These are phyloP conservation scores for Cordyceps javanica DNA, from an alignment of 2,329 filamentous ascomycete genomes.

Conservation along the genomic window DNA sequence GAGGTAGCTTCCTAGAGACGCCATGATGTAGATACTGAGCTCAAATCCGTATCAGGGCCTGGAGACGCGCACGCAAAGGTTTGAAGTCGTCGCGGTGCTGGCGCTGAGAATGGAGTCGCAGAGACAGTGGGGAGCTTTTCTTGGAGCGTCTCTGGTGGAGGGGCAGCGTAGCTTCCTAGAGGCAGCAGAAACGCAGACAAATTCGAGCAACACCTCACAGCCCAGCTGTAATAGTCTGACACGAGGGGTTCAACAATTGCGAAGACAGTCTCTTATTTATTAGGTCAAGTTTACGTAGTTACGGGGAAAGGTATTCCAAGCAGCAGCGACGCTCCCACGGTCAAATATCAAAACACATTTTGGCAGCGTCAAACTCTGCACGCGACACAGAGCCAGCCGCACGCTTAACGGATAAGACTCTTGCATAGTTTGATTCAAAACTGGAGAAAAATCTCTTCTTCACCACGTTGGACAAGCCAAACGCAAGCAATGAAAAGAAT, in stretches of 20 bases:
- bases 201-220: too few species aligned
- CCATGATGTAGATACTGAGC: conserved; percentile 26
- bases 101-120: neutral
- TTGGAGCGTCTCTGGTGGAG: conserved; percentile 17
- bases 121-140: conserved; percentile 17
- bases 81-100: neutral
- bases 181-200: neutral
- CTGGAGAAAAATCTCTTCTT: conserved; percentile 31
- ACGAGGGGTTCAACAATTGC: too few species aligned
- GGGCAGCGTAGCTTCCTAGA: neutral
- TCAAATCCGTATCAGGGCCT: neutral
- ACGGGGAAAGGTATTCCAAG: too few species aligned
- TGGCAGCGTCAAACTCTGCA: neutral
- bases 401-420: too few species aligned
- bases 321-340: too few species aligned
- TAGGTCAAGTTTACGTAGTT: conserved; percentile 6
- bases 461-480: conserved; percentile 31
- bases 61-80: neutral
- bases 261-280: too few species aligned
- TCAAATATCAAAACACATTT: neutral
- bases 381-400: conserved; percentile 3
- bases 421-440: too few species aligned
- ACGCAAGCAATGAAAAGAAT: conserved; percentile 34
- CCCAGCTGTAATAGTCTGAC: neutral
- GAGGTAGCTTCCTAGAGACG: conserved; percentile 38